Base-by-base conservation (phyloP, 805 yeast genomes). In the Candida saitoana region DNA sequence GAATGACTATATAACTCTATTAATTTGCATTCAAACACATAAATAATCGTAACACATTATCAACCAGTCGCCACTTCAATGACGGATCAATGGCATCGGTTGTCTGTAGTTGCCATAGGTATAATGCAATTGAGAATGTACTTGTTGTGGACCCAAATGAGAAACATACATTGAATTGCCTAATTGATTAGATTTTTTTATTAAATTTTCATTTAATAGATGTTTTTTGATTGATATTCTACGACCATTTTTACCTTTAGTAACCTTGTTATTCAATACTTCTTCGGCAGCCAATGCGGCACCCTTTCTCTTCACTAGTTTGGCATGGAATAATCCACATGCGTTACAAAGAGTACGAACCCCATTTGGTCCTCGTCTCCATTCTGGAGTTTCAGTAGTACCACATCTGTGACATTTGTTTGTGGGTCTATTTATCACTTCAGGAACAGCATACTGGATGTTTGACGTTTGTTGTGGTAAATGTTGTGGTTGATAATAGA, bases 301-400 rank as follows among this genome's bases (percentile, higher is more conserved):
- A 9, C 87, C 87, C 45, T 70, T 72, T 45, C 71, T 70, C 54
- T 81, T 83, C 39, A 76, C 68, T 62, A 67, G 55, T 42, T 67
- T 67, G 29, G 73, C 72, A 45, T 67, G 73, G 48, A 62, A 67
- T 36, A 67, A 60, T 0, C 73, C 73, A 49, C 73, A 67, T 1
- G 73, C 73, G 45, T 67, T 67, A 45, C 73, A 67, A 34, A 67
- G 55, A 0, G 73, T 67, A n/a, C 72, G 52, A n/a, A 65, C 69
- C 2, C 73, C 73, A 35, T 66, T 65, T 8, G 73, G 73, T 3
- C 73, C 73, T 35, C 72, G 53, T 40, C 73, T 53, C 73, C 73
- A 67, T 49, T 67, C 73, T 5, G 72, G 73, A 2, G 73, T 67
- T 43, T 69, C 74, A 2, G 73, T 68, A 27, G 73, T 69, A 12